Percentiles rank a stretch among this genome's conserved stretches.
phyloP scores from a whole-genome alignment of 768 basidiomycete genomes.

The Thelephora ganbajun region DNA sequence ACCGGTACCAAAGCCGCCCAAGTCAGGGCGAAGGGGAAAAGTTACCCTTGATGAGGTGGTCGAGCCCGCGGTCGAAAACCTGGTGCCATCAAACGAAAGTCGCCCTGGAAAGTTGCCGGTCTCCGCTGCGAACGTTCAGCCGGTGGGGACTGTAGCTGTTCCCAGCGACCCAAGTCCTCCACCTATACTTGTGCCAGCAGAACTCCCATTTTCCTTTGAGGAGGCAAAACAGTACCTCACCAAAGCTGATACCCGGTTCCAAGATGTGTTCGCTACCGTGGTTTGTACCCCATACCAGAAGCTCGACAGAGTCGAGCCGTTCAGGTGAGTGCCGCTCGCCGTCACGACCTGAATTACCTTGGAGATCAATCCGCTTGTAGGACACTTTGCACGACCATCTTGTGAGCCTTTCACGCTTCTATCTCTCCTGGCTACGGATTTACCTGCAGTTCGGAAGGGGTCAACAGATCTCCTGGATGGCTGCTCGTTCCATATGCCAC shows the following conservation, averaged over 20 bases:
- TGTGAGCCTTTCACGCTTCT: slow-evolving; percentile 24
- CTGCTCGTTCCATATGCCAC: slow-evolving; percentile 73
- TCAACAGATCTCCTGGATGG: slow-evolving; percentile 79
- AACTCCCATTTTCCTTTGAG: slow-evolving; percentile 63
- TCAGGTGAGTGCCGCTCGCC: slow-evolving; percentile 33
- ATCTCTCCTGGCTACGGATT: background rate
- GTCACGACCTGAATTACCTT: background rate
- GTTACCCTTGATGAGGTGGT: too few relatives aligned
- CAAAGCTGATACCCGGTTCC: slow-evolving; percentile 53
- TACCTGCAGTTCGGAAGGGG: slow-evolving; percentile 25
- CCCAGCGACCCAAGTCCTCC: slow-evolving; percentile 4
- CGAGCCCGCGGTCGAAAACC: too few relatives aligned
- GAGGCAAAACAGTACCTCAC: slow-evolving; percentile 65
- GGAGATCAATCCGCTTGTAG: slow-evolving; percentile 19
- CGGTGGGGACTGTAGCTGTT: too few relatives aligned
- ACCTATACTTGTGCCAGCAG: slow-evolving; percentile 43
- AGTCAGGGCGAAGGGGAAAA: too few relatives aligned
- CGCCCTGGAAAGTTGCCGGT: too few relatives aligned
- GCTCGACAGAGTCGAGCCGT: slow-evolving; percentile 69
- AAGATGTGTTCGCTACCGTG: slow-evolving; percentile 46
- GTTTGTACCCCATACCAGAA: slow-evolving; percentile 67
- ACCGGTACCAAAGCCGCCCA: too few relatives aligned
- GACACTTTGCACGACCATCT: slow-evolving; percentile 56
- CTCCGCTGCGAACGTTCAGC: too few relatives aligned
- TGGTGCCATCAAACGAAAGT: too few relatives aligned